Percentiles rank a stretch among this genome's conserved stretches.
Evolutionary conservation across 176 grass and related monocot genomes (phyloP).

Genomic region (Dactylis glomerata): DNA sequence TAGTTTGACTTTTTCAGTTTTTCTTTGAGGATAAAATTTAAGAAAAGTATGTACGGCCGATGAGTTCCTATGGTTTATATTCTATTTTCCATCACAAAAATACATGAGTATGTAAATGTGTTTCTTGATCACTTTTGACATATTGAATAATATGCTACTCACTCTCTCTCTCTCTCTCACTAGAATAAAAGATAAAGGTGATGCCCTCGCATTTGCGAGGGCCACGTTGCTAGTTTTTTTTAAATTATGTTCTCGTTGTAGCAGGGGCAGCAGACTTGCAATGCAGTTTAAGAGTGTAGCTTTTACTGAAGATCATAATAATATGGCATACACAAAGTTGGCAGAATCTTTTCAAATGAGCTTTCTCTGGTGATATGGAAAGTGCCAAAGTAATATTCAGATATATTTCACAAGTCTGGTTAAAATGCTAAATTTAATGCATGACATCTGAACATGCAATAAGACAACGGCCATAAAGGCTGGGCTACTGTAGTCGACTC

Average conservation of each 20-base stretch:
- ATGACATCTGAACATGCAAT: background rate
- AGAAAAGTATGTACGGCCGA: too few species aligned
- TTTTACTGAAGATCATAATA: background rate
- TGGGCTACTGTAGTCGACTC: background rate
- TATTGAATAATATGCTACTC: too few species aligned
- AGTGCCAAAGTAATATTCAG: background rate
- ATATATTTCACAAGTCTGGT: background rate
- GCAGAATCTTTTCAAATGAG: background rate
- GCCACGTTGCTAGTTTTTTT: too few species aligned
- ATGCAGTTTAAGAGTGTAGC: background rate
- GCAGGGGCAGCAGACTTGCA: background rate
- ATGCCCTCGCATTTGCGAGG: too few species aligned
- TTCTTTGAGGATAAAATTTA: too few species aligned
- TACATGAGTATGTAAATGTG: too few species aligned
- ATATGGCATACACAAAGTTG: background rate
- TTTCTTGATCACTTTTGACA: too few species aligned
- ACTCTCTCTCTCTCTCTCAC: too few species aligned
- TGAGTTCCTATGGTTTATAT: too few species aligned
- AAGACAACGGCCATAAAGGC: background rate
- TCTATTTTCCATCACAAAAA: too few species aligned
- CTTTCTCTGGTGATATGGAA: background rate
- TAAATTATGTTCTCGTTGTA: background rate
- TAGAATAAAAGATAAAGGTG: too few species aligned
- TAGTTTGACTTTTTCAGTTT: too few species aligned
- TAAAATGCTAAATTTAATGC: background rate